These are phyloP conservation scores for Penicillium bialowiezense DNA, from an alignment of 495 filamentous ascomycete species.

Conservation along the genomic window DNA sequence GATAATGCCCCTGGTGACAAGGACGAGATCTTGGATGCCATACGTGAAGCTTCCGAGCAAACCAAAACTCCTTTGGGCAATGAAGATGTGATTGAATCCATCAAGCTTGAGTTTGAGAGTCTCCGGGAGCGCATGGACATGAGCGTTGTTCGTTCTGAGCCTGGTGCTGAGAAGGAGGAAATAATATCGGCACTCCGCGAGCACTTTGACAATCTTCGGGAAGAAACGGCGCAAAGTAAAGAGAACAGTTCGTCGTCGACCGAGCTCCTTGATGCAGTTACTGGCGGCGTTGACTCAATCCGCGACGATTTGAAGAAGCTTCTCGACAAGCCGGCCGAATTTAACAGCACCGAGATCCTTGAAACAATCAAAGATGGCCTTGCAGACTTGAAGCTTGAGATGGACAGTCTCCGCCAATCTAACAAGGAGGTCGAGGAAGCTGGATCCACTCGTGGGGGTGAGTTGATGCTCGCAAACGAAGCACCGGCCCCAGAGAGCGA, in stretches of 20 bases:
- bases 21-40: conserved; percentile 59
- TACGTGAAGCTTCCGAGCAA: conserved; percentile 49
- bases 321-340: conserved; percentile 71
- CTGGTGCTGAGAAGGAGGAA: conserved; percentile 40
- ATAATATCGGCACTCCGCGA: conserved; percentile 69
- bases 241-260: too few species aligned
- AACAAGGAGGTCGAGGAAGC: conserved; percentile 37
- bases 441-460: conserved; percentile 43
- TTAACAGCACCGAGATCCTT: conserved; percentile 81
- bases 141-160: conserved; percentile 36
- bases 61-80: conserved; percentile 15
- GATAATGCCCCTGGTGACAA: conserved; percentile 53
- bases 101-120: conserved; percentile 73
- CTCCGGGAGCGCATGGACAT: conserved; percentile 57
- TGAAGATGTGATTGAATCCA: conserved; percentile 39
- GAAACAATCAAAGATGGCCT: conserved; percentile 81
- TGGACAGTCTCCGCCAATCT: conserved; percentile 67
- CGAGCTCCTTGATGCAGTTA: conserved; percentile 74
- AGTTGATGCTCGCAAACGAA: conserved; percentile 55
- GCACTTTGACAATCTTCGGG: conserved; percentile 63
- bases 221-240: conserved; percentile 67
- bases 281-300: conserved; percentile 75
- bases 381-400: conserved; percentile 66
- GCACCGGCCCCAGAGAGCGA: not conserved
- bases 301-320: conserved; percentile 73